These are phyloP conservation scores for Leucogyrophana mollusca DNA, from an alignment of 768 basidiomycete genomes.

Conservation along the genomic window DNA sequence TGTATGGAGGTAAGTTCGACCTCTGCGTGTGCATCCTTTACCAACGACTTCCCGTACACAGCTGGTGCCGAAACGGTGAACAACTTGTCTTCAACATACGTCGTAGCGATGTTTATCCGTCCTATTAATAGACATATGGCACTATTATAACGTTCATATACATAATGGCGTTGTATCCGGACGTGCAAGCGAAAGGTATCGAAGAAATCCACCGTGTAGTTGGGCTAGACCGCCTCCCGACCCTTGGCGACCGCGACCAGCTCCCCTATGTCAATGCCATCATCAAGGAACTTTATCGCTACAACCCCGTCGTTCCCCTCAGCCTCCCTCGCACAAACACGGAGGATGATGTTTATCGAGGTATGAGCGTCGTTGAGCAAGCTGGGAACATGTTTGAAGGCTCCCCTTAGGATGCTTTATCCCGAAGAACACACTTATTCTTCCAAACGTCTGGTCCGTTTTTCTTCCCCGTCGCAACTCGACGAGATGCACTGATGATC, in stretches of 20 bases:
- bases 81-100: neutral
- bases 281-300: slow-evolving; percentile 18
- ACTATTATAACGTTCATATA: slow-evolving; percentile 6
- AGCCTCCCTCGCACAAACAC: slow-evolving; percentile 2
- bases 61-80: slow-evolving; percentile 4
- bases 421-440: slow-evolving; percentile 8
- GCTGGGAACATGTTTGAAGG: neutral
- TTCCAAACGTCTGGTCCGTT: slow-evolving; percentile 15
- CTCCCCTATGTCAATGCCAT: slow-evolving; percentile 36
- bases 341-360: neutral
- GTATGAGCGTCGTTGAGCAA: neutral
- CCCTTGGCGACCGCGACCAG: slow-evolving; percentile 37
- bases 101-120: neutral
- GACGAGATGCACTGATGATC: neutral
- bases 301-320: neutral
- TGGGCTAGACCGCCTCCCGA: slow-evolving; percentile 42
- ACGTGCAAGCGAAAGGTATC: slow-evolving; percentile 1
- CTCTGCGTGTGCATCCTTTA: neutral
- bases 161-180: slow-evolving; percentile 4
- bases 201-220: slow-evolving; percentile 50
- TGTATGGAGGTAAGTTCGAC: slow-evolving; percentile 5
- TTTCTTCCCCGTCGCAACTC: neutral
- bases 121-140: slow-evolving; percentile 4
- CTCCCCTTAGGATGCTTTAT: slow-evolving; percentile 8
- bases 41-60: neutral